phyloP scores from a whole-genome alignment of 805 yeast species.

The Jamesozyma piceae region DNA sequence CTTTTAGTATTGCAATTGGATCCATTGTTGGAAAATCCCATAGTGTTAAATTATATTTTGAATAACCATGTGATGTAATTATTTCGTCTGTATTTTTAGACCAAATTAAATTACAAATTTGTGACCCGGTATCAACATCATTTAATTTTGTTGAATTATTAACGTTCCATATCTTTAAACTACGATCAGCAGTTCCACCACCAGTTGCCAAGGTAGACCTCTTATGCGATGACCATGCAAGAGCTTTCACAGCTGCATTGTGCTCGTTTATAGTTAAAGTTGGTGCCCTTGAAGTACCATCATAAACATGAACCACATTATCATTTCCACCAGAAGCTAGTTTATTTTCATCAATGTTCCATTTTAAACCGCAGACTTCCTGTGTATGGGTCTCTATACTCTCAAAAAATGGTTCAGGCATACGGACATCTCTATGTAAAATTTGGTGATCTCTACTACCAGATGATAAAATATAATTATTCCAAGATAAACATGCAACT shows the following conservation, averaged over 20 bases:
- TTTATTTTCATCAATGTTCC: conserved; percentile 88
- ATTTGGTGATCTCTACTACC: conserved; percentile 83
- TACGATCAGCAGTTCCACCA: conserved; percentile 92
- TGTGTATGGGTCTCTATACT: conserved; percentile 71
- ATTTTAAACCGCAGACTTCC: conserved; percentile 91
- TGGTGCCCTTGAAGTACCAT: conserved; percentile 59
- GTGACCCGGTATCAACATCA: conserved; percentile 92
- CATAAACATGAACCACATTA: conserved; percentile 78
- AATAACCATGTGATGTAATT: conserved; percentile 91
- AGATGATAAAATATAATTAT: conserved; percentile 75
- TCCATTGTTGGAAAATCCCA: conserved; percentile 92
- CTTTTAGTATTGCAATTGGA: conserved; percentile 86
- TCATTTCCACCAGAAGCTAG: conserved; percentile 95
- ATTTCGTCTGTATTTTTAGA: conserved; percentile 84
- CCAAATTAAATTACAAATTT: conserved; percentile 92
- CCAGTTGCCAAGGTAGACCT: conserved; percentile 90
- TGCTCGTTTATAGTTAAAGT: conserved; percentile 70
- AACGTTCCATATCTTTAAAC: conserved; percentile 88
- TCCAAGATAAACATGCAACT: conserved; percentile 88
- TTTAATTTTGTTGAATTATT: conserved; percentile 61
- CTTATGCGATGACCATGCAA: conserved; percentile 97
- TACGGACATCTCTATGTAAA: conserved; percentile 83
- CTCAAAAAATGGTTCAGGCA: conserved; percentile 70
- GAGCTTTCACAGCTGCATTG: conserved; percentile 90
- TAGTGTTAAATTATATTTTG: conserved; percentile 78